These are phyloP conservation scores for Scheffersomyces stipitis DNA, from an alignment of 805 yeast species.

Conservation along the genomic window DNA sequence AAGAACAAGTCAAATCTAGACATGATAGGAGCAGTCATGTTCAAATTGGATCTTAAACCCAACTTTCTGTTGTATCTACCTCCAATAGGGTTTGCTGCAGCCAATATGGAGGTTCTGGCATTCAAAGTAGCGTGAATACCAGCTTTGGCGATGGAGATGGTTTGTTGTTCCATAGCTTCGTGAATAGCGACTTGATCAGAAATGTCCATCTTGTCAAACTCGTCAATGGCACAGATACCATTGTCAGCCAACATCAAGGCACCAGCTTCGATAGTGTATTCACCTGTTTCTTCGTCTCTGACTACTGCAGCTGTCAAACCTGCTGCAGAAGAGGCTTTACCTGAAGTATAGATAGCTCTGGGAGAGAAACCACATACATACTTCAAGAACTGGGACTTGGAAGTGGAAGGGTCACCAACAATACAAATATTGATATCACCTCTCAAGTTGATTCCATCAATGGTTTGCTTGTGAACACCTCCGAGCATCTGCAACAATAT, in stretches of 20 bases:
- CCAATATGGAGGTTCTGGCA: conserved; percentile 93
- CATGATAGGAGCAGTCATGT: conserved; percentile 98
- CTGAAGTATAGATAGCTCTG: conserved; percentile 93
- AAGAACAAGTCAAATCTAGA: conserved; percentile 95
- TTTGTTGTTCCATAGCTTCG: conserved; percentile 99
- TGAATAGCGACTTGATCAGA: conserved; percentile 97
- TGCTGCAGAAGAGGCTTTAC: conserved; percentile 98
- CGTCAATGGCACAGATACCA: conserved; percentile 98
- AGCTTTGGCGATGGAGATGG: conserved; percentile 97
- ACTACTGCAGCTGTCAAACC: conserved; percentile 98
- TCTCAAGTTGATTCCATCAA: conserved; percentile 91
- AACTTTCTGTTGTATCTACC: conserved; percentile 90
- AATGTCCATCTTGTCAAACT: conserved; percentile 96
- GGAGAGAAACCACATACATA: conserved; percentile 91
- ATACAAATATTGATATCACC: conserved; percentile 96
- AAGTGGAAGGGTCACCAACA: conserved; percentile 97
- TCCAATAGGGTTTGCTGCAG: conserved; percentile 99
- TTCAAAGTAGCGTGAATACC: conserved; percentile 97
- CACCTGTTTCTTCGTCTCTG: conserved; percentile 95
- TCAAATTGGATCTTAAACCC: conserved; percentile 80
- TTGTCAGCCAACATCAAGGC: conserved; percentile 98
- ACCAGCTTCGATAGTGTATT: conserved; percentile 96
- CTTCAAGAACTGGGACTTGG: conserved; percentile 93
- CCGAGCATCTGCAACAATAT: conserved; percentile 83
- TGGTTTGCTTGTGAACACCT: conserved; percentile 92